Evolutionary conservation across 1,139 yeast genomes (phyloP), one percentile per base, ranked within the genome.

Genomic region (Yamadazyma triangularis): DNA sequence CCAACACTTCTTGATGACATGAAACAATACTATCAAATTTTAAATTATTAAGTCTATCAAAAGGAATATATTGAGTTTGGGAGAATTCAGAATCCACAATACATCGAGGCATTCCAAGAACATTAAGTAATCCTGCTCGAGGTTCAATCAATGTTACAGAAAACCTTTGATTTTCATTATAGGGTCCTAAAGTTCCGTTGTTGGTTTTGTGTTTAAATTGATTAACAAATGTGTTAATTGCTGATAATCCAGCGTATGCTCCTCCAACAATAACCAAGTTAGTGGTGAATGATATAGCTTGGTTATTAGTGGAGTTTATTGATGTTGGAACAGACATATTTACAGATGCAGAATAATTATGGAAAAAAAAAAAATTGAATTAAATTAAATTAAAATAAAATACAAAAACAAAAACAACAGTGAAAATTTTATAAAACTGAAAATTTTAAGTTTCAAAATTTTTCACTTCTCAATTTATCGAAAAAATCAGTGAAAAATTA

Each of bases 251-350:
- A n/a, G 70, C 68, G 41, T 61, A 73, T 0, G 77, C 65, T 1
- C 77, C 77, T 4, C 79, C 79, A n/a, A 71, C 64, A 4, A 71
- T 56, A 24, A 72, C 53, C 6, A 72, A 57, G 33, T 64, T 65
- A 26, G 61, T 55, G 18, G 38, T 39, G 27, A 47, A 39, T 8
- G 48, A 32, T 7, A 29, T 26, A 2, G 45, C 32, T 15, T 29
- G 15, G 19, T 24, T 2, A 25, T 13, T 12, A 15, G 21, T 24
- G 18, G 27, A 11, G 4, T 22, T n/a, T 13, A 41, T 30, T 13
- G 23, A 23, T 8, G 39, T 33, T 7, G 42, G 39, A 12, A 9
- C 25, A 7, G 39, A 29, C 11, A 42, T n/a, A n/a, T n/a, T n/a
- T n/a, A n/a, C n/a, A n/a, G n/a, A n/a, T n/a, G n/a, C n/a, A n/a